Percentiles rank a stretch among this genome's conserved stretches.
Conservation (phyloP, 2,329 filamentous ascomycete genomes). For the Tolypocladium tundrense region DNA sequence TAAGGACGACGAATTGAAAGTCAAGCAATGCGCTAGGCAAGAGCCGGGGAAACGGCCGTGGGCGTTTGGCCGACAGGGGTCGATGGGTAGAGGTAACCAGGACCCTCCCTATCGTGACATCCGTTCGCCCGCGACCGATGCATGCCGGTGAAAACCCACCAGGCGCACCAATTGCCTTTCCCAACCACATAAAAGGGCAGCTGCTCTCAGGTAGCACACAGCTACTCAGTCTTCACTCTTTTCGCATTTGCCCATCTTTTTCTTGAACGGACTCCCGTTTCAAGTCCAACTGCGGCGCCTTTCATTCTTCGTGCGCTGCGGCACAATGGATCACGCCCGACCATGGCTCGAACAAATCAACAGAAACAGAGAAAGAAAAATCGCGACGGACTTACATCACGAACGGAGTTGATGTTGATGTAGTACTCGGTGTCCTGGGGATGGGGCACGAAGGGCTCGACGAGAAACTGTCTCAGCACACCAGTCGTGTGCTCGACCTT, state of each 20-base stretch:
- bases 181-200: slow-evolving; percentile 7
- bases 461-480: slow-evolving; percentile 86
- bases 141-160: slow-evolving; percentile 1
- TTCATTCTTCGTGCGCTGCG: background rate
- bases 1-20: background rate
- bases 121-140: slow-evolving; percentile 22
- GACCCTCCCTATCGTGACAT: slow-evolving; percentile 23
- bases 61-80: slow-evolving; percentile 1
- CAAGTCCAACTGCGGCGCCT: background rate
- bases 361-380: slow-evolving; percentile 12
- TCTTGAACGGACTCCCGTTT: background rate
- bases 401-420: slow-evolving; percentile 99
- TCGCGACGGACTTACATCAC: slow-evolving; percentile 68
- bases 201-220: background rate
- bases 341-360: slow-evolving; percentile 1
- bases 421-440: slow-evolving; percentile 96
- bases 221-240: background rate
- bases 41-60: background rate
- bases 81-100: slow-evolving; percentile 1
- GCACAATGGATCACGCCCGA: background rate
- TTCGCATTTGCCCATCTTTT: background rate
- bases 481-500: slow-evolving; percentile 88
- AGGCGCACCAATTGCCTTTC: background rate
- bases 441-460: slow-evolving; percentile 97
- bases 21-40: background rate